Evolutionary conservation across 768 basidiomycete genomes (phyloP), one percentile per base, ranked within the genome.

Genomic region (Mycena crocata): DNA sequence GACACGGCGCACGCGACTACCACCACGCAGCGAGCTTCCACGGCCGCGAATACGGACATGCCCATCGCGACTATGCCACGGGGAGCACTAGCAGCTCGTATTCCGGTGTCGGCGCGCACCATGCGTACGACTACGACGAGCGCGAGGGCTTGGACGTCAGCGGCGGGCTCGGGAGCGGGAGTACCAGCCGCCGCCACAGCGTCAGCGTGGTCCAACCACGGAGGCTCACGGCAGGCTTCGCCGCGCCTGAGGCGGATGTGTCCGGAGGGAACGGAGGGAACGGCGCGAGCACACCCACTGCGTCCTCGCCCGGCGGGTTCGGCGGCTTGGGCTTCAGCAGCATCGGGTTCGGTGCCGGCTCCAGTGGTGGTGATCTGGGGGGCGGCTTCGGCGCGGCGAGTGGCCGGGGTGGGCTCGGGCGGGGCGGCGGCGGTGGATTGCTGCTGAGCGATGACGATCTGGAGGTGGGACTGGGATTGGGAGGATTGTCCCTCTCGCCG

Each of bases 171-270:
- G 90, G 89, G 0, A 94, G 93, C 71, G 94, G 93, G 3, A 91
- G 93, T 6, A 93, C 94, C 9, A 94, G 92, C 70, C 81, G 94
- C 39, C 82, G 94, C 23, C 93, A 95, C 69, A 93, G 92, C 64
- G 93, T 95, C 70, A 92, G 90, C 66, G 87, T 94, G 71, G 92
- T 94, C 15, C 93, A 93, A 74, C 91, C 92, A 0, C 83, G 90
- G 6, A 79, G 90, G 51, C 37, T 59, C 59, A 81, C 90, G 48
- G 30, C 57, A 7, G 61, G 61, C 1, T 64, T 64, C 46, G 40
- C 45, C 32, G 52, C 51, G 13, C 62, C 62, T 30, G 64, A 61
- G 35, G 44, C 61, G n/a, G n/a, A n/a, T n/a, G n/a, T n/a, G n/a
- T n/a, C n/a, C n/a, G n/a, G n/a, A n/a, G n/a, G n/a, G n/a, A n/a